These are phyloP conservation scores for Nicotiana noctiflora DNA, from an alignment of 257 asterid species.

Conservation along the genomic window DNA sequence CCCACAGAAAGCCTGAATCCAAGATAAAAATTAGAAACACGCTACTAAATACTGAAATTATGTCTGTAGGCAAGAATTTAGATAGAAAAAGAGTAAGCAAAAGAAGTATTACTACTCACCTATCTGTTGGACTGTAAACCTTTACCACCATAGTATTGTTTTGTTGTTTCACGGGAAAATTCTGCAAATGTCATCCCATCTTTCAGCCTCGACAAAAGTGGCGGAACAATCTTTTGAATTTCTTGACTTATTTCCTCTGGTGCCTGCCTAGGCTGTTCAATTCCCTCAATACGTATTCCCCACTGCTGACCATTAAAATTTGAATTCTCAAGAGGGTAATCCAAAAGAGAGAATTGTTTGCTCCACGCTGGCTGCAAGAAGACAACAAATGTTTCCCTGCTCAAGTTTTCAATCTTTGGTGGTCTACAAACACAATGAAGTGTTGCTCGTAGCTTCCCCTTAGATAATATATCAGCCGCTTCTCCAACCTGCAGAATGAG, in stretches of 20 bases:
- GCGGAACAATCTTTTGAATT: constrained; percentile 50
- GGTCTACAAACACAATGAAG: constrained; percentile 77
- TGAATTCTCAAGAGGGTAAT: constrained; percentile 40
- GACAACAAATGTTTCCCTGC: constrained; percentile 82
- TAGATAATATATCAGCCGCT: constrained; percentile 69
- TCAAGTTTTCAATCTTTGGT: constrained; percentile 35
- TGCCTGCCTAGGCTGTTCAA: constrained; percentile 4
- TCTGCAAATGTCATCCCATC: constrained; percentile 91
- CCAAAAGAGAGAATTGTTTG: constrained; percentile 50
- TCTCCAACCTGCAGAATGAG: constrained; percentile 90
- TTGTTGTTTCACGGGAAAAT: constrained; percentile 73
- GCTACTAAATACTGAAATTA: not conserved
- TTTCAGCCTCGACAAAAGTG: constrained; percentile 49
- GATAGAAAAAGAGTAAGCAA: not conserved
- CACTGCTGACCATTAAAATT: constrained; percentile 13
- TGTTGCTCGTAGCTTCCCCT: constrained; percentile 77
- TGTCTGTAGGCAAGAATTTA: not conserved
- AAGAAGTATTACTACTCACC: constrained; percentile 15
- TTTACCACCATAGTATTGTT: constrained; percentile 66
- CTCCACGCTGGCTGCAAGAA: constrained; percentile 89
- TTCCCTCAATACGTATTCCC: constrained; percentile 13
- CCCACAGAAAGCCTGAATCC: not conserved
- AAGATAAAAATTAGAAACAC: not conserved
- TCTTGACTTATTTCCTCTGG: constrained; percentile 25
- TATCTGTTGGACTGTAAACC: constrained; percentile 75